Evolutionary conservation across 148 eudicot genomes (phyloP).

Genomic region (Chenopodium formosanum): DNA sequence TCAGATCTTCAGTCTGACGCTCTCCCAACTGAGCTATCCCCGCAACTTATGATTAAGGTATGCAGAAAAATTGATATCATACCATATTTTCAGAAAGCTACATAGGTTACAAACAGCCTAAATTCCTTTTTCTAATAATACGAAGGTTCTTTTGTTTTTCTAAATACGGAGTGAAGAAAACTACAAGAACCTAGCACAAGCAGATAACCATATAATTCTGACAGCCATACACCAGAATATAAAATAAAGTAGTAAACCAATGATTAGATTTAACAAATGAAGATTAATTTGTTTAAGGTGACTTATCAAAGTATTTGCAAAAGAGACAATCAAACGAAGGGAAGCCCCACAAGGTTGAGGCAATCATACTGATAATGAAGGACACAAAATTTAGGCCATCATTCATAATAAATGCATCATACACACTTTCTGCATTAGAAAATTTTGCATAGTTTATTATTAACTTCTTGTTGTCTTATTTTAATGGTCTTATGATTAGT

Average conservation of each 20-base stretch:
- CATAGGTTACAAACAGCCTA: not conserved
- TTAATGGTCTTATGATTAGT: not conserved
- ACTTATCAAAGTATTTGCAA: not conserved
- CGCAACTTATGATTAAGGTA: not conserved
- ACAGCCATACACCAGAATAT: not conserved
- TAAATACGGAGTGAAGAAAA: not conserved
- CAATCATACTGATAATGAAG: constrained; percentile 5
- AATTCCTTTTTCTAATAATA: not conserved
- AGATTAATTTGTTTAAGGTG: not conserved
- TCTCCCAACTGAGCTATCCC: constrained; percentile 45
- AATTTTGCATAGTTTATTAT: not conserved
- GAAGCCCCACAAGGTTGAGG: not conserved
- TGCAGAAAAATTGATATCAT: not conserved
- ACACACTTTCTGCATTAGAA: not conserved
- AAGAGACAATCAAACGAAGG: not conserved
- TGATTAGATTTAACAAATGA: not conserved
- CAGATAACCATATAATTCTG: not conserved
- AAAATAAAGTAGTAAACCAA: not conserved
- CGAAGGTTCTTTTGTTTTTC: not conserved
- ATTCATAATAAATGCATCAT: not conserved
- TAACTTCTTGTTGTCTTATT: not conserved
- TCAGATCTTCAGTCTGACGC: constrained; percentile 61
- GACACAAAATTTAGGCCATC: not conserved
- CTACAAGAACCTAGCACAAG: not conserved
- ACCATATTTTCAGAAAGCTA: not conserved